phyloP scores from a whole-genome alignment of 2,329 filamentous ascomycete species.

The Triangularia setosa region DNA sequence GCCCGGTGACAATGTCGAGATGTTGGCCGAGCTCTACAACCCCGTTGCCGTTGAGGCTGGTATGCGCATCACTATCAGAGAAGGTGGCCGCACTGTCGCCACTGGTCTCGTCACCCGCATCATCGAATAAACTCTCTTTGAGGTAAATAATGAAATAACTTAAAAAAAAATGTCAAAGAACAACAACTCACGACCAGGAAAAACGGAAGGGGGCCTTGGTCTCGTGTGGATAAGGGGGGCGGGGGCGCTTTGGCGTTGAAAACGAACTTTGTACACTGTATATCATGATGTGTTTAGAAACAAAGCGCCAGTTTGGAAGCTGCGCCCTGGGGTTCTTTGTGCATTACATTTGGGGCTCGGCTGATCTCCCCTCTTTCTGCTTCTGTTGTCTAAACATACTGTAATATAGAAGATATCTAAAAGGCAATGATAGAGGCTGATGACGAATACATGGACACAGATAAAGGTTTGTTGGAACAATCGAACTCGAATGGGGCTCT shows the following conservation, averaged over 20 bases:
- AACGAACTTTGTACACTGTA: slow-evolving; percentile 21
- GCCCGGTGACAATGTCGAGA: slow-evolving; percentile 98
- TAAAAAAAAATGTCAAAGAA: slow-evolving; percentile 7
- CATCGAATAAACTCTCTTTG: slow-evolving; percentile 43
- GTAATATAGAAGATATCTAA: slow-evolving; percentile 24
- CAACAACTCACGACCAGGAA: slow-evolving; percentile 8
- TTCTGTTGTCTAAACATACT: slow-evolving; percentile 28
- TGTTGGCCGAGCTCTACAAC: slow-evolving; percentile 81
- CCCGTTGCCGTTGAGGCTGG: slow-evolving; percentile 86
- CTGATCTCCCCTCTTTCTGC: slow-evolving; percentile 28
- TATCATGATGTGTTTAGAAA: slow-evolving; percentile 22
- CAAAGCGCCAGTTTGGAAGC: slow-evolving; percentile 18
- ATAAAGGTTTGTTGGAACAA: background rate
- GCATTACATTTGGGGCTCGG: slow-evolving; percentile 21
- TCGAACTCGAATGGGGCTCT: too few relatives aligned
- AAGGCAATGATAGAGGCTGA: slow-evolving; percentile 22
- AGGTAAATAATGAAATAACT: slow-evolving; percentile 10
- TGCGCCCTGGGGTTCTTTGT: slow-evolving; percentile 18
- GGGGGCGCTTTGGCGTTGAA: slow-evolving; percentile 16
- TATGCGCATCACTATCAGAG: slow-evolving; percentile 96
- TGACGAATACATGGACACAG: background rate
- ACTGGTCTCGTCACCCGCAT: slow-evolving; percentile 80
- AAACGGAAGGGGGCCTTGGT: background rate
- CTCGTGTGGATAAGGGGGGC: slow-evolving; percentile 2
- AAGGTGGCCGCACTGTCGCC: slow-evolving; percentile 87